Percentiles rank a stretch among this genome's conserved stretches.
Evolutionary conservation across 2,329 filamentous ascomycete genomes (phyloP).

Genomic region (Verticillium dahliae): DNA sequence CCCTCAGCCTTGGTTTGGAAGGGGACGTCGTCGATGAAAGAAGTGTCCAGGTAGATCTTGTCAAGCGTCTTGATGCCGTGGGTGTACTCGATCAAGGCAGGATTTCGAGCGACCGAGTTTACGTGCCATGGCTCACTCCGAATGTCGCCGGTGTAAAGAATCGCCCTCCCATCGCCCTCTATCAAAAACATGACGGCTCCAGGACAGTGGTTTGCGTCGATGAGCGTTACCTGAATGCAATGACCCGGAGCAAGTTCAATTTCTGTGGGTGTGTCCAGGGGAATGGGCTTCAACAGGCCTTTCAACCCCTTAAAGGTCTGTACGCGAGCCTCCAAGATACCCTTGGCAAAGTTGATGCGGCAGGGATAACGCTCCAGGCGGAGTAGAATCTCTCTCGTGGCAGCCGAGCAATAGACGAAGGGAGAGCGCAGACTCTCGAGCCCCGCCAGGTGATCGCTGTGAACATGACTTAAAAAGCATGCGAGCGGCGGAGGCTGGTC

Average conservation of each 20-base stretch:
- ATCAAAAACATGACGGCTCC: constrained; percentile 92
- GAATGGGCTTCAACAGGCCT: constrained; percentile 72
- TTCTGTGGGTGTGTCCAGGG: constrained; percentile 69
- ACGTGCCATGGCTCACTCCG: constrained; percentile 85
- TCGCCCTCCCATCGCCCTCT: constrained; percentile 62
- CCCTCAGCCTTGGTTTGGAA: constrained; percentile 67
- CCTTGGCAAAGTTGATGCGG: constrained; percentile 73
- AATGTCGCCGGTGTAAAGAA: constrained; percentile 86
- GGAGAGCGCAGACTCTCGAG: constrained; percentile 70
- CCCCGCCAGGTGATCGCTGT: constrained; percentile 82
- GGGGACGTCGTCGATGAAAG: constrained; percentile 45
- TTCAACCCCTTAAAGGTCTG: constrained; percentile 72
- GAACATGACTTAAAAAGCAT: constrained; percentile 87
- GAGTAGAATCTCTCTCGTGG: constrained; percentile 74
- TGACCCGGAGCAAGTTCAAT: constrained; percentile 67
- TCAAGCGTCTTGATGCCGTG: constrained; percentile 61
- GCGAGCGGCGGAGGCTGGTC: constrained; percentile 59
- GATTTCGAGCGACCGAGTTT: constrained; percentile 63
- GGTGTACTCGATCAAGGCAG: constrained; percentile 68
- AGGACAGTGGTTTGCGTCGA: constrained; percentile 88
- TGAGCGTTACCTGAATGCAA: constrained; percentile 71
- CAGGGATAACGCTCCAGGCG: constrained; percentile 72
- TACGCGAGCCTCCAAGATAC: constrained; percentile 67
- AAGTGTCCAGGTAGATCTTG: constrained; percentile 85
- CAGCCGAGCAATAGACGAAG: constrained; percentile 85